Evolutionary conservation across 2,329 filamentous ascomycete species (phyloP).

Genomic region (Trichoderma sp.): DNA sequence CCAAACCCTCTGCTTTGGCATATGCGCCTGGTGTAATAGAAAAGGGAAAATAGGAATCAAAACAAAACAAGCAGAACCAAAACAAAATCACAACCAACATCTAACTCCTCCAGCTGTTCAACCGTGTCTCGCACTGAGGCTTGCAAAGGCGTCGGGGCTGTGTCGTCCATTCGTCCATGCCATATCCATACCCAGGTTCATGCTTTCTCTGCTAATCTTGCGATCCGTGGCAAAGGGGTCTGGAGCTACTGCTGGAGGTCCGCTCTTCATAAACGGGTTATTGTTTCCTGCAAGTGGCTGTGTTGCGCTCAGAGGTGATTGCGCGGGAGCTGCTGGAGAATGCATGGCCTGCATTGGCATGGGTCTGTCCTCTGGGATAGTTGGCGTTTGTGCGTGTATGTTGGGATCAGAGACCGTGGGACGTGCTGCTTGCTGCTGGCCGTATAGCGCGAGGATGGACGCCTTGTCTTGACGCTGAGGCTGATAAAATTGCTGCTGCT

Average conservation of each 20-base stretch:
- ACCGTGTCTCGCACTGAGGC: slow-evolving; percentile 61
- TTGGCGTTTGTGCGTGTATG: slow-evolving; percentile 29
- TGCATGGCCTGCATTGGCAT: slow-evolving; percentile 27
- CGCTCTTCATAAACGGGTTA: slow-evolving; percentile 55
- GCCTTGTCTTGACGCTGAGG: slow-evolving; percentile 62
- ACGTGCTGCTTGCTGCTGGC: slow-evolving; percentile 54
- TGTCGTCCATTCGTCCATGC: slow-evolving; percentile 68
- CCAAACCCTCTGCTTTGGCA: slow-evolving; percentile 16
- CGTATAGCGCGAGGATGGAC: slow-evolving; percentile 74
- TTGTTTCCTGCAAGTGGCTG: slow-evolving; percentile 43
- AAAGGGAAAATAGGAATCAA: slow-evolving; percentile 4
- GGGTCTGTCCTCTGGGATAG: slow-evolving; percentile 31
- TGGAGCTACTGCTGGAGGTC: slow-evolving; percentile 28
- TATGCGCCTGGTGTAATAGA: slow-evolving; percentile 9
- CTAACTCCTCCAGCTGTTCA: slow-evolving; percentile 27
- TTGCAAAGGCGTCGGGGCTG: slow-evolving; percentile 77
- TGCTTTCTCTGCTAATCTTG: slow-evolving; percentile 64
- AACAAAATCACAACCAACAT: background rate
- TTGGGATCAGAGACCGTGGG: slow-evolving; percentile 32
- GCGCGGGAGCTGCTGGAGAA: slow-evolving; percentile 28
- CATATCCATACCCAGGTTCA: slow-evolving; percentile 62
- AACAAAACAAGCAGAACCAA: slow-evolving; percentile 3
- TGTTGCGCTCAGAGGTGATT: slow-evolving; percentile 31
- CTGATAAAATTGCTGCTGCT: slow-evolving; percentile 33
- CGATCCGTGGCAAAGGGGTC: slow-evolving; percentile 42